Evolutionary conservation across 805 yeast genomes (phyloP).

Genomic region (Spathaspora girioi): DNA sequence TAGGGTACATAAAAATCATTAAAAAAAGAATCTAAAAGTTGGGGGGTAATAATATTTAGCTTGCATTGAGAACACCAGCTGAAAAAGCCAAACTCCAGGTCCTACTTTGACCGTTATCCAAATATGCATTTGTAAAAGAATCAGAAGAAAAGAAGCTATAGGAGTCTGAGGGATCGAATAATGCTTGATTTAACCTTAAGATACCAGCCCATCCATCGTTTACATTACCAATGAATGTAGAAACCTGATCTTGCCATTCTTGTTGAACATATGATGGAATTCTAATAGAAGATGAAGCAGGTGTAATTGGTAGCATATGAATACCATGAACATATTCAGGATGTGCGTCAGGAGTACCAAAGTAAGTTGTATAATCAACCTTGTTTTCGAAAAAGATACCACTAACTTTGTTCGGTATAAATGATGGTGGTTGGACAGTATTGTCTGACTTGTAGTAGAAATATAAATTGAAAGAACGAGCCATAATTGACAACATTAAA

Average conservation of each 20-base stretch:
- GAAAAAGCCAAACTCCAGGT: conserved; percentile 61
- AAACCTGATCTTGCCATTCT: conserved; percentile 58
- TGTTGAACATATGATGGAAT: conserved; percentile 49
- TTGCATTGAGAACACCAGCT: conserved; percentile 41
- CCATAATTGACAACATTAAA: conserved; percentile 60
- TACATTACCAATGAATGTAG: conserved; percentile 41
- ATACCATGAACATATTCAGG: conserved; percentile 72
- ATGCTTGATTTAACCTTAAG: conserved; percentile 70
- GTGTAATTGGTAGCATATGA: conserved; percentile 72
- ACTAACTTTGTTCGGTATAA: conserved; percentile 60
- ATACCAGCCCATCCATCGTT: conserved; percentile 71
- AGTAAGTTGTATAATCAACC: conserved; percentile 68
- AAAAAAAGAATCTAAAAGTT: not conserved
- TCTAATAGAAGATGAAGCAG: conserved; percentile 62
- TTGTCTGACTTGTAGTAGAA: conserved; percentile 52
- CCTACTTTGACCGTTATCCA: conserved; percentile 61
- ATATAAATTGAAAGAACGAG: conserved; percentile 50
- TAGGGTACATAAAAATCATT: not conserved
- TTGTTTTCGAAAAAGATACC: conserved; percentile 75
- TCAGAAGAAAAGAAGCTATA: conserved; percentile 52
- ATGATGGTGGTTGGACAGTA: conserved; percentile 48
- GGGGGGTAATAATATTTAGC: conserved; percentile 4
- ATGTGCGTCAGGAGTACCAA: conserved; percentile 43
- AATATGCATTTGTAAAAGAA: conserved; percentile 25
- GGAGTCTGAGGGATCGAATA: conserved; percentile 62